Conservation (phyloP, 345 rosid genomes). For the Clausena lansium region DNA sequence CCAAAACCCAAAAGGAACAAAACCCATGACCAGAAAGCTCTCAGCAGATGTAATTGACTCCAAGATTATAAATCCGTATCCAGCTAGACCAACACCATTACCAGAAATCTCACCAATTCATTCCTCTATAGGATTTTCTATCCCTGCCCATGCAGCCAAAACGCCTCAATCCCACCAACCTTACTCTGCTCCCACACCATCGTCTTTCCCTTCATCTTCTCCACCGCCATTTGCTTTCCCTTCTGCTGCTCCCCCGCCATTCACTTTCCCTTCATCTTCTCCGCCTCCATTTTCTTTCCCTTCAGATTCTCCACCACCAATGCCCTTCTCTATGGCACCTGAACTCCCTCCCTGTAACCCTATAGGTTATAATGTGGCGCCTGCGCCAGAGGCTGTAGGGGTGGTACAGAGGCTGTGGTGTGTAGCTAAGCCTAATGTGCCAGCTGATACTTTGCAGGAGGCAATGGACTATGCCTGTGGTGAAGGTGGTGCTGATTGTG, state of each 20-base stretch:
- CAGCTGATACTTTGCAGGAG: conserved; percentile 56
- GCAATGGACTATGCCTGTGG: conserved; percentile 77
- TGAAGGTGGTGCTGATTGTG: conserved; percentile 63
- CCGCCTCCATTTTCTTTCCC: conserved; percentile 3
- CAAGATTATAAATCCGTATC: conserved; percentile 34
- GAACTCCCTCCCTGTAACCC: conserved; percentile 48
- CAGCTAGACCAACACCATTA: conserved; percentile 52
- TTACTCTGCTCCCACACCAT: neutral
- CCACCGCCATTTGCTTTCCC: conserved; percentile 30
- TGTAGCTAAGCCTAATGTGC: conserved; percentile 71
- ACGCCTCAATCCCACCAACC: conserved; percentile 33
- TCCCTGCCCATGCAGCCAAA: conserved; percentile 49
- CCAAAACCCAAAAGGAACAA: conserved; percentile 18
- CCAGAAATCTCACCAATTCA: conserved; percentile 43
- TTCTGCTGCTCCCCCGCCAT: neutral
- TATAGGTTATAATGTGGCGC: conserved; percentile 18
- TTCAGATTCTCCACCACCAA: conserved; percentile 24
- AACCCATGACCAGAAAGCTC: conserved; percentile 39
- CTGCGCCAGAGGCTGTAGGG: conserved; percentile 25
- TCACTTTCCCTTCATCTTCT: neutral
- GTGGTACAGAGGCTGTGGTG: conserved; percentile 59
- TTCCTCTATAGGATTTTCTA: conserved; percentile 49
- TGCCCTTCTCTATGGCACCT: conserved; percentile 37
- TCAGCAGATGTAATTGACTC: conserved; percentile 31
- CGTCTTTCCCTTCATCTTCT: conserved; percentile 5